Conservation (phyloP, 345 rosid species). For the Salix udensis region DNA sequence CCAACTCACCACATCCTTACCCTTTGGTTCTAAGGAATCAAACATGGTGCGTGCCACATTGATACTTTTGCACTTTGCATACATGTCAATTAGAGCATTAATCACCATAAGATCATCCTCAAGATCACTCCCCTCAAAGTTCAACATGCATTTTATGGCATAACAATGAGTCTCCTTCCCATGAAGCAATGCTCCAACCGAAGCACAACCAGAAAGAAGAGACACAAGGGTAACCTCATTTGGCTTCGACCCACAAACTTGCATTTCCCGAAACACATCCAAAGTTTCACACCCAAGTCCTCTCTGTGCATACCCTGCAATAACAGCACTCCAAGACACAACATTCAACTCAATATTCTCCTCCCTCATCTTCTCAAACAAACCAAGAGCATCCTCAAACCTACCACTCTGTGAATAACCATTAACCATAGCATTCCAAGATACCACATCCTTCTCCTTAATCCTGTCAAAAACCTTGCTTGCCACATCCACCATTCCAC, state of each 20-base stretch:
- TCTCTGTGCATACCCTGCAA: conserved; percentile 78
- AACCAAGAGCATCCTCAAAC: conserved; percentile 55
- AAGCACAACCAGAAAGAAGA: conserved; percentile 80
- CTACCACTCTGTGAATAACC: conserved; percentile 73
- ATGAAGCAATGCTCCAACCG: conserved; percentile 55
- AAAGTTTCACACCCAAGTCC: conserved; percentile 66
- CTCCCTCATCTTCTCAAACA: conserved; percentile 60
- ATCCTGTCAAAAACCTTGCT: conserved; percentile 50
- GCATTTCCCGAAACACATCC: conserved; percentile 68
- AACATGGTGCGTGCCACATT: conserved; percentile 49
- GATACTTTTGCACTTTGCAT: conserved; percentile 58
- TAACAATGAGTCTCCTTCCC: conserved; percentile 77
- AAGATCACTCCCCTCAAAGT: conserved; percentile 26
- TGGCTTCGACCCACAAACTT: conserved; percentile 42
- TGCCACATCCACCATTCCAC: conserved; percentile 62
- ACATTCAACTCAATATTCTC: conserved; percentile 58
- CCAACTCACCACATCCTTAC: conserved; percentile 78
- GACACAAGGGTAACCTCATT: conserved; percentile 72
- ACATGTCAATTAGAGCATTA: conserved; percentile 77
- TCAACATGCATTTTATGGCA: conserved; percentile 53
- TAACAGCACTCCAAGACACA: conserved; percentile 84
- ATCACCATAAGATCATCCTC: conserved; percentile 51
- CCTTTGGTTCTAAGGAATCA: conserved; percentile 36
- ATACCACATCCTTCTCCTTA: conserved; percentile 64
- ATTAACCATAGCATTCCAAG: conserved; percentile 87